These are phyloP conservation scores for Cystobasidium ongulense DNA, from an alignment of 768 basidiomycete species.

Conservation along the genomic window DNA sequence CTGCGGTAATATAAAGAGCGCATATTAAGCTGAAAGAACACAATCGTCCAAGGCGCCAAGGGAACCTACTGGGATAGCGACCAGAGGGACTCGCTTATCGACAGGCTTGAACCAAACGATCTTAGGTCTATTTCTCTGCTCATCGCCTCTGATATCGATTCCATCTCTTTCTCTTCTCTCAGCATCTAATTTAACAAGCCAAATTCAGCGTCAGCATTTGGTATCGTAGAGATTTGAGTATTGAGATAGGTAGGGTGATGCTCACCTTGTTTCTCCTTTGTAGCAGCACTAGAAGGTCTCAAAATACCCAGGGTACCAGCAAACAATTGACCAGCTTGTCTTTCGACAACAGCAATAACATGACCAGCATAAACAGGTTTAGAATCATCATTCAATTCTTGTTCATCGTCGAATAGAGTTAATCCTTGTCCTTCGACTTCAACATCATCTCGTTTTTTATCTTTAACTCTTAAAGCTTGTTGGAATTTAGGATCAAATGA, in stretches of 20 bases:
- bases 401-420: constrained; percentile 91
- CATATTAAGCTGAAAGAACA: neutral
- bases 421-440: constrained; percentile 98
- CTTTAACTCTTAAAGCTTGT: constrained; percentile 61
- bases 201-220: too few relatives aligned
- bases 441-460: constrained; percentile 99
- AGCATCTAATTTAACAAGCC: constrained; percentile 53
- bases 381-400: constrained; percentile 92
- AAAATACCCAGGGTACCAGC: constrained; percentile 91
- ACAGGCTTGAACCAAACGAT: constrained; percentile 99
- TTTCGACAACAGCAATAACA: constrained; percentile 98
- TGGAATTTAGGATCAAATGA: constrained; percentile 73
- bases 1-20: neutral
- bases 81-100: constrained; percentile 95
- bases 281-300: constrained; percentile 90
- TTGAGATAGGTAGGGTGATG: neutral
- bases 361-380: constrained; percentile 98
- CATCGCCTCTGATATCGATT: constrained; percentile 58
- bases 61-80: constrained; percentile 66
- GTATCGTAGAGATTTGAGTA: neutral
- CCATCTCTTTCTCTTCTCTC: constrained; percentile 96
- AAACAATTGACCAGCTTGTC: constrained; percentile 97
- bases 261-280: constrained; percentile 78
- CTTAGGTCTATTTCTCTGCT: constrained; percentile 82
- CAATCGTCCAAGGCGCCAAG: neutral